A percentile compares a stretch with the other conserved stretches of the same genome.
Evolutionary conservation across 139 green algal genomes (phyloP).

Genomic region (Chlorella sorokiniana): DNA sequence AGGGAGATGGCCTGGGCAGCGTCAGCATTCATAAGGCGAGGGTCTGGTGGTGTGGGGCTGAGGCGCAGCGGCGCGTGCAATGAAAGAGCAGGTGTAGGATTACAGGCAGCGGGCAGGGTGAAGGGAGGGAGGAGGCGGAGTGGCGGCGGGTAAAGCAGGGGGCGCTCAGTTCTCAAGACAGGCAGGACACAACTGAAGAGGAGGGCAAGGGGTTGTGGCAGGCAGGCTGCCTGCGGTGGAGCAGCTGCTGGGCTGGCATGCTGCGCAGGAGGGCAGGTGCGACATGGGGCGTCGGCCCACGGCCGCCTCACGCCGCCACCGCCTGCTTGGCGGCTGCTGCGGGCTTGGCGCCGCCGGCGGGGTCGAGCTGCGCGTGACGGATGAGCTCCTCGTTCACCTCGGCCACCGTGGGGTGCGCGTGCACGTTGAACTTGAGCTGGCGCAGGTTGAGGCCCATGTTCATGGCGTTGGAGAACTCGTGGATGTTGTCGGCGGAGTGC

Average conservation of each 20-base stretch:
- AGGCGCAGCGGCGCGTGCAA: neutral
- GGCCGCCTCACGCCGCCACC: slow-evolving; percentile 35
- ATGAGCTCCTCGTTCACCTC: slow-evolving; percentile 74
- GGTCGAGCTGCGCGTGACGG: slow-evolving; percentile 38
- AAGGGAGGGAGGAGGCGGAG: neutral
- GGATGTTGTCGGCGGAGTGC: slow-evolving; percentile 98
- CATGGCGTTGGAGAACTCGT: slow-evolving; percentile 98
- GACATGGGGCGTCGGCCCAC: neutral
- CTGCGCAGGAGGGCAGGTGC: neutral
- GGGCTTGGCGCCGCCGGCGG: neutral
- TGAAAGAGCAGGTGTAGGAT: neutral
- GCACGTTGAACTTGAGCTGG: slow-evolving; percentile 98
- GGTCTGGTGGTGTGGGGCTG: neutral
- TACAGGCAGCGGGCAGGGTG: neutral
- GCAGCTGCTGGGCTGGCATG: neutral
- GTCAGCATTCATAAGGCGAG: neutral
- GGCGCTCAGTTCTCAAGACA: slow-evolving; percentile 2
- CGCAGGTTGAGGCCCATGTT: slow-evolving; percentile 53
- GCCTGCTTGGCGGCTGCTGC: slow-evolving; percentile 51
- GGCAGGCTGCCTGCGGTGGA: neutral
- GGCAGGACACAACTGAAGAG: neutral
- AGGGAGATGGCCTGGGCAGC: neutral
- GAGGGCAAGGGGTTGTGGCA: no score
- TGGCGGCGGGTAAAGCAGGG: neutral
- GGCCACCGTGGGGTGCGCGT: slow-evolving; percentile 97